Conservation (phyloP, 148 eudicot species). For the Vaccinium macrocarpon region DNA sequence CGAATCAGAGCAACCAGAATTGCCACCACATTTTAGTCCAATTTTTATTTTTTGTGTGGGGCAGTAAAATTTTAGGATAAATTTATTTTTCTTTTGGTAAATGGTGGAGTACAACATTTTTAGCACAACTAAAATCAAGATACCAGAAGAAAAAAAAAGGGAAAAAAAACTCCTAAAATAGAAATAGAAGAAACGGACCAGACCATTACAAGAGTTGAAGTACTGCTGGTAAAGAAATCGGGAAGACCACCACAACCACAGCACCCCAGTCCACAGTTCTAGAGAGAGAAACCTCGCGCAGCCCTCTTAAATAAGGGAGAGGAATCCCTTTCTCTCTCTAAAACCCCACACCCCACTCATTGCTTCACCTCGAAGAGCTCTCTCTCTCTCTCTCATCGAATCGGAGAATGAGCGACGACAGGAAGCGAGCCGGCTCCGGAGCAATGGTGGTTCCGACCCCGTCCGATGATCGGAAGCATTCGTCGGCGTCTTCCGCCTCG, state of each 20-base stretch:
- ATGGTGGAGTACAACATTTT: background rate
- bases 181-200: background rate
- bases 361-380: background rate
- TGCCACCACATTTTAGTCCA: background rate
- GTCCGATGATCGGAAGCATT: slow-evolving; percentile 52
- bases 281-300: background rate
- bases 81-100: background rate
- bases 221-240: background rate
- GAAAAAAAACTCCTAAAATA: no score
- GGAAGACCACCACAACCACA: slow-evolving; percentile 1
- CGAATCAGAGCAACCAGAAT: no score
- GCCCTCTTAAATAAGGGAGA: background rate
- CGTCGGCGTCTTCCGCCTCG: slow-evolving; percentile 25
- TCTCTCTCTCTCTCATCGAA: background rate
- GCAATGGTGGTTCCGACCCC: slow-evolving; percentile 18
- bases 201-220: background rate
- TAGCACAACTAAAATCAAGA: no score
- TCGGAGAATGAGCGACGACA: slow-evolving; percentile 15
- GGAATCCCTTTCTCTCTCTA: background rate
- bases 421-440: slow-evolving; percentile 20
- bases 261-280: background rate
- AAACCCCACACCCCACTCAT: background rate
- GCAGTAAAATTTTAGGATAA: background rate
- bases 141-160: no score
- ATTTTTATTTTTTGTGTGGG: background rate